phyloP scores from a whole-genome alignment of 495 filamentous ascomycete genomes.

The Hypomontagnella monticulosa region DNA sequence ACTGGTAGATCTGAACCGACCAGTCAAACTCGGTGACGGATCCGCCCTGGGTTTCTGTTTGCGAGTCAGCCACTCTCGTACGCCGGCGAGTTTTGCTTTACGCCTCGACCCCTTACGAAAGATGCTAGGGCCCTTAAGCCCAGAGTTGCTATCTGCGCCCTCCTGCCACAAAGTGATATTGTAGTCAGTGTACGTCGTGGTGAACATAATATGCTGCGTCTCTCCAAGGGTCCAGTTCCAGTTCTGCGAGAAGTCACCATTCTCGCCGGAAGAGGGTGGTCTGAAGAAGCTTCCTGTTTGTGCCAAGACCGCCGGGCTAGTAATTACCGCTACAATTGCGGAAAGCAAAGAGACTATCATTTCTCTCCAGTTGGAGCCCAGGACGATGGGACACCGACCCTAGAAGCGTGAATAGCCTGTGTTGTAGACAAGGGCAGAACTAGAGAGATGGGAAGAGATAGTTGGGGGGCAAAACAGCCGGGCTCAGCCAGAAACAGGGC shows the following conservation, averaged over 20 bases:
- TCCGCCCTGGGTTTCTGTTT: constrained; percentile 14
- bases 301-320: constrained; percentile 3
- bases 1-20: constrained; percentile 45
- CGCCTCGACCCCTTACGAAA: constrained; percentile 16
- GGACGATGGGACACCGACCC: background rate
- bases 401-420: background rate
- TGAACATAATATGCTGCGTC: constrained; percentile 32
- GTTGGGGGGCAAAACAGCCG: no score
- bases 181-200: constrained; percentile 35
- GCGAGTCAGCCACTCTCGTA: background rate
- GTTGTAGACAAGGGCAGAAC: background rate
- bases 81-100: background rate
- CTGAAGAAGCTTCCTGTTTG: constrained; percentile 28
- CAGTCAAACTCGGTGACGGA: constrained; percentile 43
- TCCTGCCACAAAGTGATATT: constrained; percentile 39
- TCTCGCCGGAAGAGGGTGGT: constrained; percentile 9
- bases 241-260: constrained; percentile 26
- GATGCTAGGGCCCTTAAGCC: constrained; percentile 30
- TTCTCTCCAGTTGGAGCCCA: background rate
- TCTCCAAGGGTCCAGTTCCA: constrained; percentile 28
- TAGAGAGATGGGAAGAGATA: background rate
- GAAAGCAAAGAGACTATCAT: constrained; percentile 1
- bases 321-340: background rate
- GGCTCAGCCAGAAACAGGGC: no score
- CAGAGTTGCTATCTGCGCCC: constrained; percentile 5